Conservation (phyloP, 805 yeast species). For the Candida manassasensis region DNA sequence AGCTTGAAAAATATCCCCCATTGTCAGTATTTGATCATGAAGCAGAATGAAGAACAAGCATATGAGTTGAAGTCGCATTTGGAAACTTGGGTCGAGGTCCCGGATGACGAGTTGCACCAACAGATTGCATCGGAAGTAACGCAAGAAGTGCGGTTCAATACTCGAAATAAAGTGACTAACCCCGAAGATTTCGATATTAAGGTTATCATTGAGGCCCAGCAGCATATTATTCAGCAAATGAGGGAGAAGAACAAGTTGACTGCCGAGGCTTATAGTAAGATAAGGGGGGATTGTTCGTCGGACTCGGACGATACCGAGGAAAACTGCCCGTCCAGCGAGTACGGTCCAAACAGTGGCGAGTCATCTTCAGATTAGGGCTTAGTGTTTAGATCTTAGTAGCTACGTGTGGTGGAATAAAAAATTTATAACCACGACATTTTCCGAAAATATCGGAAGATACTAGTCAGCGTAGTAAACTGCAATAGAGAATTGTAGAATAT, state of each 20-base stretch:
- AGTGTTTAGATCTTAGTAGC: too few species aligned
- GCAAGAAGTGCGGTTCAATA: slow-evolving; percentile 35
- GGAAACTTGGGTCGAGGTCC: slow-evolving; percentile 66
- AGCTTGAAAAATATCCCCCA: slow-evolving; percentile 77
- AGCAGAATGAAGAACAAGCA: slow-evolving; percentile 45
- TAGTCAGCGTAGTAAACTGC: too few species aligned
- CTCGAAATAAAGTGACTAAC: slow-evolving; percentile 26
- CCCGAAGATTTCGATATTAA: slow-evolving; percentile 36
- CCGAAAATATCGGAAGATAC: too few species aligned
- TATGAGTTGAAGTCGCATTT: slow-evolving; percentile 59
- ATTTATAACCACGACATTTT: too few species aligned
- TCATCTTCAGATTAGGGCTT: too few species aligned
- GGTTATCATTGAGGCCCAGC: slow-evolving; percentile 34
- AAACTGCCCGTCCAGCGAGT: too few species aligned
- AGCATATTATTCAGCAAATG: slow-evolving; percentile 31
- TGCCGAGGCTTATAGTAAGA: slow-evolving; percentile 32
- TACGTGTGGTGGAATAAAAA: too few species aligned
- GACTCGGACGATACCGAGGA: too few species aligned
- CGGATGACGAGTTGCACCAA: slow-evolving; percentile 35
- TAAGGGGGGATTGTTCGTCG: too few species aligned
- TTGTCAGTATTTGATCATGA: slow-evolving; percentile 80
- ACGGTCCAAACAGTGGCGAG: too few species aligned
- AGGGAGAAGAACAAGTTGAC: slow-evolving; percentile 40
- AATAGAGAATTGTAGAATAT: too few species aligned
- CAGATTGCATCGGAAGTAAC: slow-evolving; percentile 32